Conservation (phyloP, 2,329 filamentous ascomycete species). For the Phialophora chinensis region DNA sequence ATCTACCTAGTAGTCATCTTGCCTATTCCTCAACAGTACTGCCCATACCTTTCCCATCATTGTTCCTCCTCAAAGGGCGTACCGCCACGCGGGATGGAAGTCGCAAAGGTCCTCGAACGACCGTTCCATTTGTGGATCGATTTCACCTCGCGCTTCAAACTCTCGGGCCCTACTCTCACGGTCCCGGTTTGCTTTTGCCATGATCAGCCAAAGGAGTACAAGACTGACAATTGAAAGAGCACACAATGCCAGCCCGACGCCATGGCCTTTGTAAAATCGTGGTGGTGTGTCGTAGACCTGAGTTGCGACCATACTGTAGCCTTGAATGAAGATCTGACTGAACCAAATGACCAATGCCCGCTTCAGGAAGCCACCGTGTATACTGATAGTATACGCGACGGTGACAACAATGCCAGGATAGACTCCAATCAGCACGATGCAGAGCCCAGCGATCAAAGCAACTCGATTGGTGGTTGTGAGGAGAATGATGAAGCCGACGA, state of each 20-base stretch:
- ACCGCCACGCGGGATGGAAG: slow-evolving; percentile 9
- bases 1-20: no score
- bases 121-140: background rate
- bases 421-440: slow-evolving; percentile 14
- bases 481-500: slow-evolving; percentile 21
- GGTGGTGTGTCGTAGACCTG: slow-evolving; percentile 24
- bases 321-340: slow-evolving; percentile 15
- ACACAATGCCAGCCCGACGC: slow-evolving; percentile 16
- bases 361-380: slow-evolving; percentile 22
- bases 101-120: slow-evolving; percentile 12
- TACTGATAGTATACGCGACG: slow-evolving; percentile 12
- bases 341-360: slow-evolving; percentile 12
- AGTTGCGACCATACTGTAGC: slow-evolving; percentile 23
- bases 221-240: background rate
- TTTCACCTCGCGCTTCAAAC: background rate
- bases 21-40: no score
- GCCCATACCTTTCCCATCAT: no score
- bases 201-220: background rate
- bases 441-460: slow-evolving; percentile 10
- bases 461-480: slow-evolving; percentile 8
- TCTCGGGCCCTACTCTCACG: background rate
- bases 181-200: background rate
- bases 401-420: slow-evolving; percentile 16
- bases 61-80: background rate
- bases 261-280: slow-evolving; percentile 24